Evolutionary conservation across 2,329 filamentous ascomycete genomes (phyloP), one percentile per base, ranked within the genome.

Genomic region (Phialophora expanda): DNA sequence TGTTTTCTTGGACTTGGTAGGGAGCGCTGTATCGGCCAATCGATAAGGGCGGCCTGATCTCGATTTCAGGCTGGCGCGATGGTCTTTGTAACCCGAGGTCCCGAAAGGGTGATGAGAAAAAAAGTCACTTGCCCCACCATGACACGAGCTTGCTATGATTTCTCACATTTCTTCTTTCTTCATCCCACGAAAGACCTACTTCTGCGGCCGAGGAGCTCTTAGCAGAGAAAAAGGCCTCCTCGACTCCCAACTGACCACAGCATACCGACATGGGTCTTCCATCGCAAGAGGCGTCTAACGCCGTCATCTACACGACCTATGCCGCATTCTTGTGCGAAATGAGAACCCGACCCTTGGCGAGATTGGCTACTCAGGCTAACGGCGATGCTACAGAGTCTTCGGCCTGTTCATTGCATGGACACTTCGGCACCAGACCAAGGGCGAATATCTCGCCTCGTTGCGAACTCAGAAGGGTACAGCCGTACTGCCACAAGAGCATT

Each of bases 251-350:
- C 14, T 9, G 56, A 17, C 22, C 30, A 48, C 63, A 22, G 17
- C 55, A 70, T 30, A 64, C 20, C 5, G 17, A 28, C 48, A 95
- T 94, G 91, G 90, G 90, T 22, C 85, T 89, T 71, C 90, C 90
- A 65, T 93, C 91, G 1, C 87, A 83, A 63, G 81, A 85, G 84
- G 90, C 90, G 75, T 93, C 91, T 34, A 93, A 94, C 82, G 90
- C 90, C 82, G 83, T 94, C 76, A 89, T 95, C 76, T 94, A 93
- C 76, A 80, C 92, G 61, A 92, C 90, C 57, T 93, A 93, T 80
- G 89, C 85, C 69, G 82, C 84, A 57, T 95, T 95, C 76, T 80
- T 95, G 91, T 94, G 81, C 64, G 86, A 46, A 9, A 48, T 32
- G 30, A 14, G 32, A 28, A n/a, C 28, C 14, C 3, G 2, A n/a